These are phyloP conservation scores for Aspergillus sojae DNA, from an alignment of 2,329 filamentous ascomycete genomes.

Conservation along the genomic window DNA sequence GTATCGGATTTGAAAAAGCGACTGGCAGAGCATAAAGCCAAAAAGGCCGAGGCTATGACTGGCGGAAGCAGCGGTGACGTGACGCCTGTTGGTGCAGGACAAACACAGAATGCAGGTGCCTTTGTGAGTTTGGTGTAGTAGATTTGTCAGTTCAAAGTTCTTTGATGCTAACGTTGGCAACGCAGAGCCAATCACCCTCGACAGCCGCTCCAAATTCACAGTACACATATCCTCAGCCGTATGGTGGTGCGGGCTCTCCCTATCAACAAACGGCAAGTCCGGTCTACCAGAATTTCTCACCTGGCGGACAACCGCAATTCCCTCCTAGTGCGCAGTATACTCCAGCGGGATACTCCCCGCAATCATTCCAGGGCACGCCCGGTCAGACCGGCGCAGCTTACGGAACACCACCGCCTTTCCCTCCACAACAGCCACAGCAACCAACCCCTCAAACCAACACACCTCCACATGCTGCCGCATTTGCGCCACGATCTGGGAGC, in stretches of 20 bases:
- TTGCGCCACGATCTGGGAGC: conserved; percentile 56
- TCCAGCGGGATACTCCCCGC: conserved; percentile 35
- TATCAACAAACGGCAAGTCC: conserved; percentile 48
- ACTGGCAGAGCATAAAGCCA: conserved; percentile 74
- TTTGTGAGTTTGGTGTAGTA: conserved; percentile 55
- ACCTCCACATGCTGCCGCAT: conserved; percentile 41
- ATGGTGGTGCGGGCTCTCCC: conserved; percentile 43
- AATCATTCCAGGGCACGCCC: conserved; percentile 29
- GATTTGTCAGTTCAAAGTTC: background rate
- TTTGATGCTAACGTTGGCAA: conserved; percentile 13
- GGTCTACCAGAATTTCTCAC: conserved; percentile 39
- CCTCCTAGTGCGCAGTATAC: conserved; percentile 34
- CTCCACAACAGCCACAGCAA: conserved; percentile 45
- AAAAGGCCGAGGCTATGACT: conserved; percentile 62
- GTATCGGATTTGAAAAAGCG: conserved; percentile 78
- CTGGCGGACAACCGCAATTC: conserved; percentile 40
- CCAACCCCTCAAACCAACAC: conserved; percentile 43
- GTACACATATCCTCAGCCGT: conserved; percentile 45
- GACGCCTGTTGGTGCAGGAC: conserved; percentile 55
- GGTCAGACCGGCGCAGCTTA: conserved; percentile 38
- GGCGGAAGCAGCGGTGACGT: conserved; percentile 60
- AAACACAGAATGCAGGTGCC: conserved; percentile 53
- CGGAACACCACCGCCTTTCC: conserved; percentile 46
- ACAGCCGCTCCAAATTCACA: conserved; percentile 37
- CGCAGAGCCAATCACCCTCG: conserved; percentile 47